These are phyloP conservation scores for Fusarium keratoplasticum DNA, from an alignment of 2,329 filamentous ascomycete species.

Conservation along the genomic window DNA sequence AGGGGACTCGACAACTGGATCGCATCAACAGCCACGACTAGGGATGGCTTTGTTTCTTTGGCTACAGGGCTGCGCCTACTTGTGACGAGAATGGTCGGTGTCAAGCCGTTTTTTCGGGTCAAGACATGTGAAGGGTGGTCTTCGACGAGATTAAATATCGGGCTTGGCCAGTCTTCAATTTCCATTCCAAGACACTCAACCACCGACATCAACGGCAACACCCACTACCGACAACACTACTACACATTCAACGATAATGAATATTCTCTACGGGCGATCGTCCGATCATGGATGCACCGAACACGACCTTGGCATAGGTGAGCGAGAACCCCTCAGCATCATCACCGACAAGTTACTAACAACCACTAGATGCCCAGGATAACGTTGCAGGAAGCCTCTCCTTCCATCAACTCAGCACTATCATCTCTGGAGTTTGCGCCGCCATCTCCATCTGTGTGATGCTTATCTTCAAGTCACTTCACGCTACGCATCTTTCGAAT, in stretches of 20 bases:
- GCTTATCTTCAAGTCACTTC: constrained; percentile 23
- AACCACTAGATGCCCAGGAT: constrained; percentile 14
- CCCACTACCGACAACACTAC: background rate
- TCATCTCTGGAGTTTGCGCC: constrained; percentile 33
- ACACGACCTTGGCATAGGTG: background rate
- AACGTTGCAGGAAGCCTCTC: constrained; percentile 11
- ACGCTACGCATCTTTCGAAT: constrained; percentile 35
- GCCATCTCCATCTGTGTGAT: constrained; percentile 29
- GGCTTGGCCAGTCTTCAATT: background rate
- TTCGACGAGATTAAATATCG: constrained; percentile 1
- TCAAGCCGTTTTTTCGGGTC: background rate
- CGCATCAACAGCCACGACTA: background rate
- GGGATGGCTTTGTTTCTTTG: background rate
- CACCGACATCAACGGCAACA: background rate
- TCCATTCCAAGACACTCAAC: background rate
- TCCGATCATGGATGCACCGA: background rate
- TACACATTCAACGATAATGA: background rate
- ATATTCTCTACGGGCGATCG: background rate
- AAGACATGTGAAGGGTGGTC: background rate
- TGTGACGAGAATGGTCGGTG: background rate
- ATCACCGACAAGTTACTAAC: background rate
- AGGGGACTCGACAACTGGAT: background rate
- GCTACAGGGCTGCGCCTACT: background rate
- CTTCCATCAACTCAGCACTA: constrained; percentile 33
- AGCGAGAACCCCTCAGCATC: background rate